A percentile compares a stretch with the other conserved stretches of the same genome.
phyloP scores from a whole-genome alignment of 805 yeast genomes.

The Teunomyces atbi region DNA sequence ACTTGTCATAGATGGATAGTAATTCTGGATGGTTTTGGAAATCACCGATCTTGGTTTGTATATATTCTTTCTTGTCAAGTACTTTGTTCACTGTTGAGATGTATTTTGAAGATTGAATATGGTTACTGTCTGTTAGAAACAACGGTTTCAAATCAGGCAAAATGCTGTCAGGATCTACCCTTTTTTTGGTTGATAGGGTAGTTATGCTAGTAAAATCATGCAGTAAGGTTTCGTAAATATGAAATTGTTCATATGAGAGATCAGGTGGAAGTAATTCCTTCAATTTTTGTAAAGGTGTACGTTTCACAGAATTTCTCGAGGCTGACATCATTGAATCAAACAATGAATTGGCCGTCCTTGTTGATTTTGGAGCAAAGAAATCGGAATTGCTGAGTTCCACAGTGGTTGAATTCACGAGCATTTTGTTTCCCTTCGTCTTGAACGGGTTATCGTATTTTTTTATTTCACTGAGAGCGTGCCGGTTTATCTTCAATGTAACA shows the following conservation, averaged over 20 bases:
- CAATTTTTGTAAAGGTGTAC: conserved; percentile 30
- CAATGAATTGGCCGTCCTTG: conserved; percentile 20
- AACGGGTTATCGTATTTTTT: conserved; percentile 28
- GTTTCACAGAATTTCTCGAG: conserved; percentile 21
- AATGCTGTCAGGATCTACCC: not conserved
- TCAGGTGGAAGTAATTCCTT: conserved; percentile 32
- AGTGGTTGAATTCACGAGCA: not conserved
- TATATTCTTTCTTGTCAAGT: not conserved
- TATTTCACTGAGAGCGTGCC: conserved; percentile 24
- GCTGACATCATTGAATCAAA: conserved; percentile 42
- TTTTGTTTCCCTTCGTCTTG: conserved; percentile 23
- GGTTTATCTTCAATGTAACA: conserved; percentile 25
- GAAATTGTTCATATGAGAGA: conserved; percentile 28
- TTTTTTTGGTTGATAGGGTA: not conserved
- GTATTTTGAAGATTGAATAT: not conserved
- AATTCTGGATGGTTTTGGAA: conserved; percentile 9
- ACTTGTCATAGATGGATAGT: conserved; percentile 11
- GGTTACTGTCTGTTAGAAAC: not conserved
- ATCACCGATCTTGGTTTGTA: conserved; percentile 11
- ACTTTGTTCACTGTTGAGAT: not conserved
- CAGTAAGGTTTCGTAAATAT: conserved; percentile 18
- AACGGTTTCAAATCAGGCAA: not conserved
- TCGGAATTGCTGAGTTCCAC: not conserved
- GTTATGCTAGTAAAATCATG: not conserved
- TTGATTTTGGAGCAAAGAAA: conserved; percentile 5